Evolutionary conservation across 2,329 filamentous ascomycete species (phyloP), one percentile per base, ranked within the genome.

Genomic region (Endocalyx cinctus): DNA sequence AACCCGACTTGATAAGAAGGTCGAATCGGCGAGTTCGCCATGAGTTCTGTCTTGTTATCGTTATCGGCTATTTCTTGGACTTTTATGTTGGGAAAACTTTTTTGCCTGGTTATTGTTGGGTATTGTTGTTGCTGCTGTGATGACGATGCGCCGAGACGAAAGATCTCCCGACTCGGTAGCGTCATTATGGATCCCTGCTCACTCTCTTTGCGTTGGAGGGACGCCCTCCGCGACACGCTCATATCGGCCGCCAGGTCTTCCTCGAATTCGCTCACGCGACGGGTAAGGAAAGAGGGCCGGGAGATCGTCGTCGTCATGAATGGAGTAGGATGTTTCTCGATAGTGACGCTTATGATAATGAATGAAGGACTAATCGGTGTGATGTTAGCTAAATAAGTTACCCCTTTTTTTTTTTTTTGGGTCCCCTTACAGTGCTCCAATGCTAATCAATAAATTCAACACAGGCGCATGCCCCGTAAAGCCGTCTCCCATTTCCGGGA

Each of bases 361-460:
- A 53, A 56, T 1, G 54, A 43, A 3, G 49, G 50, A 25, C 53
- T 58, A 20, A 16, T 11, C 13, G 23, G 17, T 20, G 10, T 6
- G 26, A 43, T 35, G 42, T 31, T 30, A n/a, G 3, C 19, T n/a
- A n/a, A n/a, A n/a, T n/a, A n/a, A n/a, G n/a, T n/a, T n/a, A n/a
- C n/a, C n/a, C n/a, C n/a, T n/a, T n/a, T n/a, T n/a, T n/a, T n/a
- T n/a, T n/a, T n/a, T n/a, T 16, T 32, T 25, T 17, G 8, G 16
- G 19, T 10, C 20, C 20, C 47, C 47, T 45, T 50, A 60, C 57
- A 60, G 38, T 6, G 54, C 54, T 27, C 50, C 43, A 10, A 45
- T 39, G 19, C 54, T 56, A n/a, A 57, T 27, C n/a, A 55, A 25
- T 18, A 59, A 29, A 29, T 58, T 43, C 11, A 60, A 33, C 32